phyloP scores from a whole-genome alignment of 306 rosid species.

The Vigna nakashimae region DNA sequence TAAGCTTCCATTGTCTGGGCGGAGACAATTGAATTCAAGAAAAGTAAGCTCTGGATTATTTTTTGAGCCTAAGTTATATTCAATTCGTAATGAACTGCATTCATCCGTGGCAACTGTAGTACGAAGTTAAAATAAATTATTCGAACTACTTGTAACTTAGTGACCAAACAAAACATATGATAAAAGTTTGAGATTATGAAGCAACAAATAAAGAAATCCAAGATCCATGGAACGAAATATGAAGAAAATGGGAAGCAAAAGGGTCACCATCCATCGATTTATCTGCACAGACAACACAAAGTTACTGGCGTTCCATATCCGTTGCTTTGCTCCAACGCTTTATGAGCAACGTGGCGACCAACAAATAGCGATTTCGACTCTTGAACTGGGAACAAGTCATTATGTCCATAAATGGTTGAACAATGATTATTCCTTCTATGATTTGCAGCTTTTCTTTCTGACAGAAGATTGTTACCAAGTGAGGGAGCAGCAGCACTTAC shows the following conservation, averaged over 20 bases:
- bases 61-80: too few relatives aligned
- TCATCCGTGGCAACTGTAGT: too few relatives aligned
- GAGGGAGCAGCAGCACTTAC: constrained; percentile 54
- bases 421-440: constrained; percentile 48
- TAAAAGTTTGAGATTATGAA: constrained; percentile 13
- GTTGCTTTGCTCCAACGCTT: constrained; percentile 48
- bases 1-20: neutral
- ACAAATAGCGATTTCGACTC: constrained; percentile 50
- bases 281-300: constrained; percentile 57
- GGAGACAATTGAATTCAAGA: neutral
- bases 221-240: neutral
- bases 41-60: neutral
- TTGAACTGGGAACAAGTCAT: constrained; percentile 45
- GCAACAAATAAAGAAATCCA: neutral
- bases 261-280: constrained; percentile 15
- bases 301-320: constrained; percentile 45
- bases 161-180: constrained; percentile 24
- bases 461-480: constrained; percentile 75
- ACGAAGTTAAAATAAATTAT: neutral
- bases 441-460: constrained; percentile 58
- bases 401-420: constrained; percentile 44
- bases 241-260: neutral
- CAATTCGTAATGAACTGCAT: too few relatives aligned
- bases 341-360: constrained; percentile 49
- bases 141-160: constrained; percentile 16